Evolutionary conservation across 352 stramenopile genomes (phyloP).

Genomic region (Pythium rhizo-oryzae): DNA sequence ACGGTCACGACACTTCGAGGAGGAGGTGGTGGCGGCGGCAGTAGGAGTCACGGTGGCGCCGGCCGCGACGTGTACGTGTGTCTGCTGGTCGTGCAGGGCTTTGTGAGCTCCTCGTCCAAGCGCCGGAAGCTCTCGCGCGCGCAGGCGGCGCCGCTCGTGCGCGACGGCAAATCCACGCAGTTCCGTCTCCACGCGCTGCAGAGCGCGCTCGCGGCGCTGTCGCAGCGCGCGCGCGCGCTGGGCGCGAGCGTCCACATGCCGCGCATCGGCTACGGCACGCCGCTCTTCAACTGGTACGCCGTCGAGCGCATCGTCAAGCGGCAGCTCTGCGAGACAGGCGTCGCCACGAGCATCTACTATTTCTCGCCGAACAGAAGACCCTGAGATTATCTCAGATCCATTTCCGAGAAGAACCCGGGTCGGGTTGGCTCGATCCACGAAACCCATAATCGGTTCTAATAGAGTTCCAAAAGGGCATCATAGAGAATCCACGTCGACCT

Average conservation of each 20-base stretch:
- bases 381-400: not conserved
- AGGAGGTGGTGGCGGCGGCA: not conserved
- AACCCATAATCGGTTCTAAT: constrained; percentile 24
- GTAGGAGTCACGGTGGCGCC: not conserved
- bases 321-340: constrained; percentile 53
- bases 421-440: too few species aligned
- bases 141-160: constrained; percentile 33
- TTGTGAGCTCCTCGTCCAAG: constrained; percentile 43
- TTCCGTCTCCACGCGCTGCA: constrained; percentile 73
- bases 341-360: constrained; percentile 75
- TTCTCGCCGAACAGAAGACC: constrained; percentile 34
- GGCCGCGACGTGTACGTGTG: constrained; percentile 52
- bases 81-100: constrained; percentile 73
- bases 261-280: constrained; percentile 75
- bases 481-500: too few species aligned
- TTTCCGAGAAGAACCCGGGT: not conserved
- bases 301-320: constrained; percentile 75
- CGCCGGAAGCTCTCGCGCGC: constrained; percentile 25
- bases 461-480: constrained; percentile 1
- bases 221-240: constrained; percentile 37
- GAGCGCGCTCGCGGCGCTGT: constrained; percentile 44
- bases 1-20: not conserved
- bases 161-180: constrained; percentile 59
- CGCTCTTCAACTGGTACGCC: constrained; percentile 83
- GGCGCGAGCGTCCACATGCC: constrained; percentile 71